These are phyloP conservation scores for Hericium erinaceus DNA, from an alignment of 768 basidiomycete genomes.

Conservation along the genomic window DNA sequence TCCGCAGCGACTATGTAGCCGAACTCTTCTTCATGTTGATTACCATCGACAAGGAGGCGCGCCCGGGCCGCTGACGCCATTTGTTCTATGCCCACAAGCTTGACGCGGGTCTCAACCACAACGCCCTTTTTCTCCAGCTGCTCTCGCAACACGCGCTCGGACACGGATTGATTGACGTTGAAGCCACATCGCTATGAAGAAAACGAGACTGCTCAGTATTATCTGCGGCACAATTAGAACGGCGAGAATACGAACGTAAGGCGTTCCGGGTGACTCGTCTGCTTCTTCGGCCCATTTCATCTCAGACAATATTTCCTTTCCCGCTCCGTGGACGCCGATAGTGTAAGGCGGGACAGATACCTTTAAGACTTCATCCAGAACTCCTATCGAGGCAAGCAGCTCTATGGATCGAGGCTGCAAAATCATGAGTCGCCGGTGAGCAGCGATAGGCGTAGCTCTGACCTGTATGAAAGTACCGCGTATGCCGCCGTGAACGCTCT, in stretches of 20 bases:
- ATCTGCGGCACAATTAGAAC: too few species aligned
- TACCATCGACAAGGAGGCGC: slow-evolving; percentile 17
- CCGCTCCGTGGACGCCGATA: not conserved
- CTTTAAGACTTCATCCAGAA: not conserved
- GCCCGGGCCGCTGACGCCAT: slow-evolving; percentile 21
- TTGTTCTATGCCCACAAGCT: slow-evolving; percentile 27
- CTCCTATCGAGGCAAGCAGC: not conserved
- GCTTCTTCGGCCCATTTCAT: not conserved
- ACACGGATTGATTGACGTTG: slow-evolving; percentile 18
- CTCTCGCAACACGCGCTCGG: slow-evolving; percentile 24
- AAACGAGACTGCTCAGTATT: too few species aligned
- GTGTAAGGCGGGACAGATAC: not conserved
- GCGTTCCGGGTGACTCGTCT: not conserved
- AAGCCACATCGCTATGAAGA: slow-evolving; percentile 9
- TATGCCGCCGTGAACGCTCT: not conserved
- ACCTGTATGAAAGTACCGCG: not conserved
- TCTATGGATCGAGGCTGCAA: not conserved
- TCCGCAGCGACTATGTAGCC: slow-evolving; percentile 33
- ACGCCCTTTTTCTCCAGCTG: slow-evolving; percentile 18
- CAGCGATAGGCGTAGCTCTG: not conserved
- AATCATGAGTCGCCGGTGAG: not conserved
- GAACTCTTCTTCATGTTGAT: slow-evolving; percentile 18
- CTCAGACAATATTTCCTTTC: not conserved
- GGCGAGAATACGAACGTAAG: not conserved
- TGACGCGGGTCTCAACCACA: slow-evolving; percentile 27